These are phyloP conservation scores for Lathyrus sativus DNA, from an alignment of 306 rosid genomes.

Conservation along the genomic window DNA sequence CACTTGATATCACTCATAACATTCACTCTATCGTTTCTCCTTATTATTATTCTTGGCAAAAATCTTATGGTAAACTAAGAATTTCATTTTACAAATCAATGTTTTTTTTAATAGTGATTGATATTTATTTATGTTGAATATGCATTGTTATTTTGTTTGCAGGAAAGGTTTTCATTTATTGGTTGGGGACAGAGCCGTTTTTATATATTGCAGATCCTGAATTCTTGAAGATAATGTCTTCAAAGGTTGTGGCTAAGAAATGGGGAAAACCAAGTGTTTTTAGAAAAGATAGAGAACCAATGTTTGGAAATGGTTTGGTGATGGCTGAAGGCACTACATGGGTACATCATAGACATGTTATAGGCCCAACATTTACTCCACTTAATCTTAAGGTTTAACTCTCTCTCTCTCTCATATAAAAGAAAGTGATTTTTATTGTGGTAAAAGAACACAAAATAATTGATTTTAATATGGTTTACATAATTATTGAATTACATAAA, in stretches of 20 bases:
- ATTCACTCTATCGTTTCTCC: constrained; percentile 69
- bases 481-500: no score
- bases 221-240: constrained; percentile 63
- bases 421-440: no score
- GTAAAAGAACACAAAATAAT: no score
- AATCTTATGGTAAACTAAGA: constrained; percentile 54
- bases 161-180: constrained; percentile 74
- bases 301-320: constrained; percentile 79
- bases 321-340: constrained; percentile 76
- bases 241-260: constrained; percentile 56
- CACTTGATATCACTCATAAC: constrained; percentile 46
- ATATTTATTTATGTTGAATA: not conserved
- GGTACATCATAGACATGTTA: constrained; percentile 66
- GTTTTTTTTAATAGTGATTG: no score
- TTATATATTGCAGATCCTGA: constrained; percentile 70
- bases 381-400: constrained; percentile 59
- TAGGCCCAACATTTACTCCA: constrained; percentile 72
- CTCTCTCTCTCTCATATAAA: not conserved
- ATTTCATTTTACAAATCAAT: no score
- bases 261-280: constrained; percentile 88
- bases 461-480: no score
- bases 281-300: constrained; percentile 63
- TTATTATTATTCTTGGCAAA: constrained; percentile 71
- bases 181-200: constrained; percentile 85
- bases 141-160: not conserved